A percentile compares a stretch with the other conserved stretches of the same genome.
Evolutionary conservation across 1,139 yeast species (phyloP).

Genomic region (Ogataea hybrid): DNA sequence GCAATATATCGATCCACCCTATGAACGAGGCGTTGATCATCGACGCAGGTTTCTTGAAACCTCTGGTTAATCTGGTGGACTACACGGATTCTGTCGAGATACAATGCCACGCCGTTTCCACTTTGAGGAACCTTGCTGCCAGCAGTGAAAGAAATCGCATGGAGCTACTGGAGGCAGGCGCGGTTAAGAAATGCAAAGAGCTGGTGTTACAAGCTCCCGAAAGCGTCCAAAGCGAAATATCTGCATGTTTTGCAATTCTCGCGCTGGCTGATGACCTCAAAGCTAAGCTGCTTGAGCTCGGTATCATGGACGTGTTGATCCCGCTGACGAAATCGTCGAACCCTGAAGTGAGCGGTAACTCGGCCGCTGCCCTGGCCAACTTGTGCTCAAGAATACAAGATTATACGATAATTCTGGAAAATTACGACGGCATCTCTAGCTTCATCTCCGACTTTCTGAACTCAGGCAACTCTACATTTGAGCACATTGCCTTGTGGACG

Average conservation of each 20-base stretch:
- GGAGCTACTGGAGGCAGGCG: conserved; percentile 92
- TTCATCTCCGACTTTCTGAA: conserved; percentile 78
- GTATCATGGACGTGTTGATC: conserved; percentile 82
- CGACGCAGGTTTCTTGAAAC: conserved; percentile 92
- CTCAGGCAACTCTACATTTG: conserved; percentile 92
- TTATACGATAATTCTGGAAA: conserved; percentile 73
- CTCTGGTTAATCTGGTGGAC: conserved; percentile 81
- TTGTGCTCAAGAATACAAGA: conserved; percentile 86
- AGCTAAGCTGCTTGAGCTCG: conserved; percentile 77
- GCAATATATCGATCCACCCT: conserved; percentile 96
- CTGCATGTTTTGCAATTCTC: conserved; percentile 95
- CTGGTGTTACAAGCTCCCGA: conserved; percentile 82
- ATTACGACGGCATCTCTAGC: conserved; percentile 91
- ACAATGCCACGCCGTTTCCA: conserved; percentile 96
- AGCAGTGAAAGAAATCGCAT: conserved; percentile 89
- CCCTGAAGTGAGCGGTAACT: conserved; percentile 96
- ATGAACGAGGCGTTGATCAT: conserved; percentile 92
- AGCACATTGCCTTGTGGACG: conserved; percentile 98
- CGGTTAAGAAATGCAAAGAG: conserved; percentile 90
- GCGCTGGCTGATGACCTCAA: conserved; percentile 96
- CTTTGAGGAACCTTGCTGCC: conserved; percentile 94
- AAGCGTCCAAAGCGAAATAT: conserved; percentile 90
- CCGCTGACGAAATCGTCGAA: conserved; percentile 87
- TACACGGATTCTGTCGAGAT: conserved; percentile 90
- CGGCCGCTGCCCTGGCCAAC: conserved; percentile 97